Evolutionary conservation across 1,284 basidiomycete species (phyloP).

Genomic region (Rhodotorula sp.): DNA sequence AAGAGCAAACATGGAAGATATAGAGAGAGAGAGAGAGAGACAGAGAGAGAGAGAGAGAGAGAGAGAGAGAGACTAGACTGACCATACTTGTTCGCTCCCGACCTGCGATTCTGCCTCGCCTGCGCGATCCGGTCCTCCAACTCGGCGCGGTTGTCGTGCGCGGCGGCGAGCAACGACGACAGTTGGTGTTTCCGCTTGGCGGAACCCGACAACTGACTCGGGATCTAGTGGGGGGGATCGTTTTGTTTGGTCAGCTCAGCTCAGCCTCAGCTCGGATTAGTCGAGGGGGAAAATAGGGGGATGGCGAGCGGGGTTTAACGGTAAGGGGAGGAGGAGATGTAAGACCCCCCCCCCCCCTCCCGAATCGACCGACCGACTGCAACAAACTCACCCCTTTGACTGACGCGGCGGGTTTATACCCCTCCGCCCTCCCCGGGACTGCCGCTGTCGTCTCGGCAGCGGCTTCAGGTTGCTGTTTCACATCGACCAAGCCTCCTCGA

Average conservation of each 20-base stretch:
- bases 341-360: too few species aligned
- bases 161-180: conserved; percentile 43
- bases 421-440: conserved; percentile 19
- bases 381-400: conserved; percentile 28
- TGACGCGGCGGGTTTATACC: conserved; percentile 16
- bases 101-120: conserved; percentile 43
- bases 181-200: conserved; percentile 43
- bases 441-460: conserved; percentile 21
- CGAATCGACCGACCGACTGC: too few species aligned
- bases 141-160: conserved; percentile 44
- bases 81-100: conserved; percentile 46
- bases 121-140: conserved; percentile 46
- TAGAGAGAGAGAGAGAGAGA: not conserved
- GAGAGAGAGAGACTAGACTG: not conserved
- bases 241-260: too few species aligned
- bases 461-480: conserved; percentile 25
- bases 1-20: not conserved
- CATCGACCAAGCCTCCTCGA: conserved; percentile 26
- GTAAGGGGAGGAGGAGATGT: not conserved
- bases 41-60: not conserved
- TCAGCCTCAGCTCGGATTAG: too few species aligned
- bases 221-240: conserved; percentile 1
- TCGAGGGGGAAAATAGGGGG: too few species aligned
- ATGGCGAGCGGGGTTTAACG: too few species aligned
- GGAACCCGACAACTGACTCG: conserved; percentile 22